Conservation (phyloP, 345 rosid species). For the Salix caprea region DNA sequence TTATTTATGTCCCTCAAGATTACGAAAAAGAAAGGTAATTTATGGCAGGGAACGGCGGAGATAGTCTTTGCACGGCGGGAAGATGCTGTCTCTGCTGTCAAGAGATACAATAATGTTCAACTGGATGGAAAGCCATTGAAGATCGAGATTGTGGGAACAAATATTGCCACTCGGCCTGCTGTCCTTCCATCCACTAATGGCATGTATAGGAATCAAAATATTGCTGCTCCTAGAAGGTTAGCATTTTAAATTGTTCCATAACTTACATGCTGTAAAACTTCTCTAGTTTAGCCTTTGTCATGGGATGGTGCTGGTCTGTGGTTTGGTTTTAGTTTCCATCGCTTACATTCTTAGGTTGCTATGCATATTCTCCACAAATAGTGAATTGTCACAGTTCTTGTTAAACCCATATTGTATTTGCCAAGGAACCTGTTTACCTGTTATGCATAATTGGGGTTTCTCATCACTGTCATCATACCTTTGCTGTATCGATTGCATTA, state of each 20-base stretch:
- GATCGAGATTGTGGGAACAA: constrained; percentile 10
- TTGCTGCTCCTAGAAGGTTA: neutral
- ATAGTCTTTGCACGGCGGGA: neutral
- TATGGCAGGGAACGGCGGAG: neutral
- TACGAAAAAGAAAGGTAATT: neutral
- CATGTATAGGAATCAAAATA: neutral
- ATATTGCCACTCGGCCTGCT: neutral
- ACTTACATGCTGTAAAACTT: neutral
- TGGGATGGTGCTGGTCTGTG: neutral
- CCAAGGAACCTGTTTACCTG: no score
- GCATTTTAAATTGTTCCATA: neutral
- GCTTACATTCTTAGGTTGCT: no score
- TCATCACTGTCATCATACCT: neutral
- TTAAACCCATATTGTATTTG: no score
- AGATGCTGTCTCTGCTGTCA: constrained; percentile 5
- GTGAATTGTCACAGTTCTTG: no score
- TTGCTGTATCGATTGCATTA: no score
- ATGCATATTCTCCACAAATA: no score
- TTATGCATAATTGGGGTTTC: neutral
- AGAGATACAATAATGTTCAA: constrained; percentile 6
- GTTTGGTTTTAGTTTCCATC: neutral
- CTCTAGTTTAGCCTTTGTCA: neutral
- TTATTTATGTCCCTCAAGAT: neutral
- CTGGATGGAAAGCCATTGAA: constrained; percentile 7
- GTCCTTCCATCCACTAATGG: neutral